Evolutionary conservation across 2,329 filamentous ascomycete genomes (phyloP).

Genomic region (Davidsoniella neocaledoniae): DNA sequence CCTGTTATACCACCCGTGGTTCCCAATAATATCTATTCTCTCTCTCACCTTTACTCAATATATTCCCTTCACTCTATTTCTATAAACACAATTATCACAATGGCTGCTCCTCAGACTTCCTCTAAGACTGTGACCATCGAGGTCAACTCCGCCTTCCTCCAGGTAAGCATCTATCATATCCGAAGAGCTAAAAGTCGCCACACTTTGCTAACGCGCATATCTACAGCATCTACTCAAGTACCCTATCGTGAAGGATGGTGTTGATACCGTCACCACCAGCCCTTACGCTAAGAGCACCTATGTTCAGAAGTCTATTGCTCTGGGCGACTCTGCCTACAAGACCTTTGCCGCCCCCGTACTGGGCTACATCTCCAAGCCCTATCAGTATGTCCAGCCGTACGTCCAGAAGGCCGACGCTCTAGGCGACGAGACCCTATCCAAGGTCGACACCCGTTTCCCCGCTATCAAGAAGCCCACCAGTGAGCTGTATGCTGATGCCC

Average conservation of each 20-base stretch:
- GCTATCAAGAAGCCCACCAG: constrained; percentile 58
- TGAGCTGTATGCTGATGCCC: constrained; percentile 49
- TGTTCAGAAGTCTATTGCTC: constrained; percentile 64
- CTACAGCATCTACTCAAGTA: constrained; percentile 67
- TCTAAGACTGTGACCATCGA: constrained; percentile 9
- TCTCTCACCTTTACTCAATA: no score
- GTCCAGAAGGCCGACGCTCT: constrained; percentile 65
- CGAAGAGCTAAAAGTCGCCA: neutral
- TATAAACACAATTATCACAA: constrained; percentile 15
- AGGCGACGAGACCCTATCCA: constrained; percentile 52
- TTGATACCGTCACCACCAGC: constrained; percentile 26
- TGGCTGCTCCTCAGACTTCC: constrained; percentile 20
- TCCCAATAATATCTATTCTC: neutral
- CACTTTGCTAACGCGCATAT: constrained; percentile 1
- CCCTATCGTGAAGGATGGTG: constrained; percentile 63
- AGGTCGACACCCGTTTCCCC: constrained; percentile 55
- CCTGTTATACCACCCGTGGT: neutral
- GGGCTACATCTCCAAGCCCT: constrained; percentile 53
- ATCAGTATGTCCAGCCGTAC: constrained; percentile 71
- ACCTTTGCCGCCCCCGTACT: constrained; percentile 62
- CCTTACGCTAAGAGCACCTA: constrained; percentile 69
- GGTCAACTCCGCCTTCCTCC: constrained; percentile 31
- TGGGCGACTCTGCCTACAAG: constrained; percentile 59
- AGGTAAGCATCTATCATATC: constrained; percentile 22
- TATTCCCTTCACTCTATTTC: neutral